Percentiles rank a stretch among this genome's conserved stretches.
Conservation (phyloP, 352 stramenopile genomes). For the Thalassiosira livingstoniorum region DNA sequence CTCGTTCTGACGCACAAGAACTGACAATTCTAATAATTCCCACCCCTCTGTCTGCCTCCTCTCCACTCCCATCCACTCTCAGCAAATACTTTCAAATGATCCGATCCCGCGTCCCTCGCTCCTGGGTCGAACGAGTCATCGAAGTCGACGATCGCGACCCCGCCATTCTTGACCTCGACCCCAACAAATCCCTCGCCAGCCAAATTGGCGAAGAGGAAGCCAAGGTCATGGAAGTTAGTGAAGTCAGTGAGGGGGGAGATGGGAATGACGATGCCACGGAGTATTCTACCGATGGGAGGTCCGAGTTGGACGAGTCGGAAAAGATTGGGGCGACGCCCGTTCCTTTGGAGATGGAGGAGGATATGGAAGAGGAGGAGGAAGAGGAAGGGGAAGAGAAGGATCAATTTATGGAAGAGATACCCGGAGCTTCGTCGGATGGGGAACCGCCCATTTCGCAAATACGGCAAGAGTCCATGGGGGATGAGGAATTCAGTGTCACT, state of each 20-base stretch:
- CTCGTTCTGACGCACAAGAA: not conserved
- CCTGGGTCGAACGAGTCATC: constrained; percentile 61
- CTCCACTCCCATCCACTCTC: too few species aligned
- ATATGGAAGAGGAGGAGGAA: not conserved
- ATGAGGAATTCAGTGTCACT: constrained; percentile 54
- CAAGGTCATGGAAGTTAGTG: constrained; percentile 12
- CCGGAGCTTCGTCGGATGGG: not conserved
- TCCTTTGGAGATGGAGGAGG: not conserved
- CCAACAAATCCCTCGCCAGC: constrained; percentile 60
- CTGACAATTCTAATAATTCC: too few species aligned
- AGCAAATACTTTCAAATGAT: constrained; percentile 70
- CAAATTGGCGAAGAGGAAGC: constrained; percentile 45
- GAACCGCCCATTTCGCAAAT: constrained; percentile 47
- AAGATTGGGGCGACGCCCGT: not conserved
- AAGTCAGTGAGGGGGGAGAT: constrained; percentile 2
- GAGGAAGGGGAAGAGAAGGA: not conserved
- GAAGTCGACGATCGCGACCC: constrained; percentile 63
- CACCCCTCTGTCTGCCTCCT: too few species aligned
- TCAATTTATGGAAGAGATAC: not conserved
- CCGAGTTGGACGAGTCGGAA: not conserved
- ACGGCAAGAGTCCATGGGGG: constrained; percentile 28
- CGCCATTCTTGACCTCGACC: constrained; percentile 73
- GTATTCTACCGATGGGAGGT: too few species aligned
- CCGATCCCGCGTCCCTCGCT: constrained; percentile 52
- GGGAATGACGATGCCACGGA: not conserved